Percentiles rank a stretch among this genome's conserved stretches.
phyloP scores from a whole-genome alignment of 352 stramenopile species.

The Phytophthora melonis region DNA sequence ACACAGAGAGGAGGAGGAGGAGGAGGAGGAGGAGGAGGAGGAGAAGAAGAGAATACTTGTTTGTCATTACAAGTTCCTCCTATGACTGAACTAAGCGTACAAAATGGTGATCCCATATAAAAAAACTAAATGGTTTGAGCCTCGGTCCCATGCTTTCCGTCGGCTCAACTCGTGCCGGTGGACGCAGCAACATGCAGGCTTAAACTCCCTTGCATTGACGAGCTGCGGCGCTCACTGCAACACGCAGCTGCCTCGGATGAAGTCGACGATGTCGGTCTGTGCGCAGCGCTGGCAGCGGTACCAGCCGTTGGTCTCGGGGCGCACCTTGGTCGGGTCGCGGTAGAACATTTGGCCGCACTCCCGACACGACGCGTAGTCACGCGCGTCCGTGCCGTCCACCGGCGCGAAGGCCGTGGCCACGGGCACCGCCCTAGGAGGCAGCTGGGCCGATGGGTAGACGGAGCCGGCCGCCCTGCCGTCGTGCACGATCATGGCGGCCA shows the following conservation, averaged over 20 bases:
- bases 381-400: conserved; percentile 45
- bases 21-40: no score
- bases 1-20: background rate
- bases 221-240: conserved; percentile 47
- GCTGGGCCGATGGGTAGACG: conserved; percentile 30
- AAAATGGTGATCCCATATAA: conserved; percentile 22
- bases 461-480: conserved; percentile 15
- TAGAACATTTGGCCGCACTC: conserved; percentile 78
- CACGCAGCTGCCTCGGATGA: conserved; percentile 63
- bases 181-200: background rate
- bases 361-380: conserved; percentile 60
- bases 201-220: background rate
- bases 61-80: background rate
- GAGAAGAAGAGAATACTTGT: background rate
- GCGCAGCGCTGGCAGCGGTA: conserved; percentile 74
- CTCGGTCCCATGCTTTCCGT: background rate
- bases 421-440: conserved; percentile 29
- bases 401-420: conserved; percentile 43
- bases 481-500: conserved; percentile 25
- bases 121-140: conserved; percentile 4
- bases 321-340: conserved; percentile 55
- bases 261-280: conserved; percentile 54
- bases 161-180: background rate
- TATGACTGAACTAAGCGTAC: conserved; percentile 14
- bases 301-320: conserved; percentile 72